Evolutionary conservation across 225 moss, liverwort and hornwort species (phyloP), one percentile per base, ranked within the genome.

Genomic region (Sphagnum tenellum): DNA sequence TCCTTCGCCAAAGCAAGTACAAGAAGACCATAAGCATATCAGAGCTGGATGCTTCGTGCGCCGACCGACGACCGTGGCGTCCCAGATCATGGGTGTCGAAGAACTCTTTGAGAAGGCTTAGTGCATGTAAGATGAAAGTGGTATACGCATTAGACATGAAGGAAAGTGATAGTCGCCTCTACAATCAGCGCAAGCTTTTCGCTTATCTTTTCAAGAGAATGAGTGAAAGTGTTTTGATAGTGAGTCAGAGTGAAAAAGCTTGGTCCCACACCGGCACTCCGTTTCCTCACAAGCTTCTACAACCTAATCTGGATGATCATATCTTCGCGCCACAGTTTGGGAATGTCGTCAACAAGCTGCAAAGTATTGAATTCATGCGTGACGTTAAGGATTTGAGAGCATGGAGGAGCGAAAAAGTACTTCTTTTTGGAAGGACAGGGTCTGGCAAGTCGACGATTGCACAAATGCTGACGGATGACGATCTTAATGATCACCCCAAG

Each of bases 351-450:
- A 49, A 49, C 5, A 54, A 44, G 8, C 49, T 64, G 64, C 12
- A 66, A 66, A 4, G 52, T 52, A 52, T 6, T 5, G 6, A 9
- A 52, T 6, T 6, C 7, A 5, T 52, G 2, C 52, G 52, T 5
- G 6, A 6, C 6, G 52, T 52, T 9, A 52, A 49, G 48, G 9
- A n/a, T 2, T 10, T 48, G 11, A 64, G 49, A 10, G 53, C 53
- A 66, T 66, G 52, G 65, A 66, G 65, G 6, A 66, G 65, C 44
- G 65, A 66, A 45, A 69, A 69, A 45, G 60, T 69, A 4, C 9
- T 69, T 11, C 9, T 61, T 9, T 54, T 61, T 61, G 47, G 53
- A 12, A 52, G 60, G 51, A 68, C 51, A 3, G 46, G 68, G 2
- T 60, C 51, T 44, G 60, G 68, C 12, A 69, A 69, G 45, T 68